Conservation (phyloP, 139 green algal genomes). For the Edaphochlamys debaryana region DNA sequence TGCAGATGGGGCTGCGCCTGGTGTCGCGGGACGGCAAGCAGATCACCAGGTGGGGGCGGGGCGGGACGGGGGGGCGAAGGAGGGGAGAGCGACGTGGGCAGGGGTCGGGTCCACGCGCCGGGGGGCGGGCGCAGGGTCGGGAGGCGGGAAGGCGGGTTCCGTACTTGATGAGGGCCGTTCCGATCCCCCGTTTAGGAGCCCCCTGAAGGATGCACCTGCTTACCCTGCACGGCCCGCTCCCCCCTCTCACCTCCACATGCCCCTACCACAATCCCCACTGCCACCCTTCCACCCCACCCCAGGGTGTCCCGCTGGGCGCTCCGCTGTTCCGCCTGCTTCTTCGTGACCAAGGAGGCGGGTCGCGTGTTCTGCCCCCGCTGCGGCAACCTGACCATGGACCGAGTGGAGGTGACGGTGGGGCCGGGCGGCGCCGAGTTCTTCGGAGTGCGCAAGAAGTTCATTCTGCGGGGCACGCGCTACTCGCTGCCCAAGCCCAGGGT, state of each 20-base stretch:
- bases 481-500: constrained; percentile 92
- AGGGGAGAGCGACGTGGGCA: too few species aligned
- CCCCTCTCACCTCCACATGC: too few species aligned
- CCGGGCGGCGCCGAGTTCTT: constrained; percentile 82
- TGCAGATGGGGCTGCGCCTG: constrained; percentile 92
- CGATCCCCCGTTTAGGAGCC: too few species aligned
- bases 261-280: too few species aligned
- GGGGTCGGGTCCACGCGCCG: too few species aligned
- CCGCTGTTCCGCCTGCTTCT: constrained; percentile 88
- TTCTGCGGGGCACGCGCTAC: constrained; percentile 84
- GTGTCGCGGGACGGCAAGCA: constrained; percentile 80
- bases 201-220: too few species aligned
- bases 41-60: constrained; percentile 62
- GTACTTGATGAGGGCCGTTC: too few species aligned
- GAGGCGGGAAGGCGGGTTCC: too few species aligned
- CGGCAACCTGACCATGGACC: constrained; percentile 90
- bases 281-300: neutral
- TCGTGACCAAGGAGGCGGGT: constrained; percentile 69
- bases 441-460: constrained; percentile 83
- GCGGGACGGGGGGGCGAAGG: neutral
- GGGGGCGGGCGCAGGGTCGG: too few species aligned
- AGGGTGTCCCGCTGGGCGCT: constrained; percentile 77
- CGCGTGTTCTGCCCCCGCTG: constrained; percentile 95
- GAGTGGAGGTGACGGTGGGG: constrained; percentile 82
- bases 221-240: too few species aligned